Percentiles rank a stretch among this genome's conserved stretches.
phyloP scores from a whole-genome alignment of 371 early-diverging fungal genomes.

The Mortierella sp. region DNA sequence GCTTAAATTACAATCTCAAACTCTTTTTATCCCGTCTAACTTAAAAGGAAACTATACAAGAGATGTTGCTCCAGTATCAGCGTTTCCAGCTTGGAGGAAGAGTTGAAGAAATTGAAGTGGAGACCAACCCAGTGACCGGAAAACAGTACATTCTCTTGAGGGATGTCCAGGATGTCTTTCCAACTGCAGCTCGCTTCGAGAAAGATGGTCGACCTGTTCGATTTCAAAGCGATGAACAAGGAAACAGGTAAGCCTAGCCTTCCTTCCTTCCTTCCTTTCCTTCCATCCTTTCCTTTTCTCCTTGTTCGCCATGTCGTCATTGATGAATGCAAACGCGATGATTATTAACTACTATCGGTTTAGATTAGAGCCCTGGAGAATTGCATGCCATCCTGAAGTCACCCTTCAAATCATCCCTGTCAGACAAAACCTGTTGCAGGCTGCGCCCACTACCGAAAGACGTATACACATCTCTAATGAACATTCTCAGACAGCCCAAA shows the following conservation, averaged over 20 bases:
- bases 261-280: no score
- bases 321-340: no score
- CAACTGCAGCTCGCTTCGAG: conserved; percentile 36
- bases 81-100: conserved; percentile 37
- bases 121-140: conserved; percentile 9
- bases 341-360: not conserved
- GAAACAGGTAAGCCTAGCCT: conserved; percentile 17
- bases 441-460: not conserved
- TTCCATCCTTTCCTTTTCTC: no score
- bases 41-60: not conserved
- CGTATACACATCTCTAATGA: not conserved
- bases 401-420: conserved; percentile 25
- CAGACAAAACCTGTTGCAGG: not conserved
- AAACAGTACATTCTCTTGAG: conserved; percentile 24
- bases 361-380: conserved; percentile 38
- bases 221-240: conserved; percentile 31
- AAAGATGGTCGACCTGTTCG: conserved; percentile 28
- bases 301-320: no score
- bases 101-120: conserved; percentile 31
- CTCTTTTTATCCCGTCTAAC: not conserved
- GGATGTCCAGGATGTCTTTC: conserved; percentile 45
- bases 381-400: conserved; percentile 18
- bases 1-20: not conserved
- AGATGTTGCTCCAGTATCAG: conserved; percentile 35
- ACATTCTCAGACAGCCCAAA: not conserved